These are phyloP conservation scores for Diplocarpon mali DNA, from an alignment of 2,329 filamentous ascomycete genomes.

Conservation along the genomic window DNA sequence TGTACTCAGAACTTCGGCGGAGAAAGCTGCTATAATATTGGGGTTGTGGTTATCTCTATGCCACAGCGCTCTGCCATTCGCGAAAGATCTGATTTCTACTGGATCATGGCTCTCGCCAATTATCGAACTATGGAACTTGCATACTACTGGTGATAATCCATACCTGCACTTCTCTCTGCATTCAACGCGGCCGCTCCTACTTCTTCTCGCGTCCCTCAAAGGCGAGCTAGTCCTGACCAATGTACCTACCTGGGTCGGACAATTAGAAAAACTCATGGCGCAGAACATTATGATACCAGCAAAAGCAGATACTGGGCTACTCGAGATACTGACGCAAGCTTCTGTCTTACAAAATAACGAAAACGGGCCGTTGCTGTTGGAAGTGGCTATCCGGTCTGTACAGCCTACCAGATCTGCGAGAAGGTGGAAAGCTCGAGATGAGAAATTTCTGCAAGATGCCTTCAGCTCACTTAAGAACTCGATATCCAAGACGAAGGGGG, in stretches of 20 bases:
- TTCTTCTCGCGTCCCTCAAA: conserved; percentile 18
- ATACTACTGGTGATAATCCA: conserved; percentile 13
- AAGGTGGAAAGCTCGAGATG: conserved; percentile 34
- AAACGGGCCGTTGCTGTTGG: conserved; percentile 34
- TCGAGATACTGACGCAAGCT: conserved; percentile 19
- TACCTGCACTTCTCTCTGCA: conserved; percentile 25
- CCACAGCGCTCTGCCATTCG: conserved; percentile 3
- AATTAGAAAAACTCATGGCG: conserved; percentile 26
- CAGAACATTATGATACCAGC: conserved; percentile 28
- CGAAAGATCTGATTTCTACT: background rate
- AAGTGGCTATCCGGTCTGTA: conserved; percentile 35
- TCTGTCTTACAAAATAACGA: conserved; percentile 23
- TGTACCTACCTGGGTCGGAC: conserved; percentile 11
- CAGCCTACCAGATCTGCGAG: conserved; percentile 33
- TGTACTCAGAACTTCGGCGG: conserved; percentile 21
- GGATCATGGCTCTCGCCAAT: conserved; percentile 22
- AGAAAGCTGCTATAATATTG: conserved; percentile 24
- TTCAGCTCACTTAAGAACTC: conserved; percentile 28
- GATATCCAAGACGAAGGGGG: conserved; percentile 14
- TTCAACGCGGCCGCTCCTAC: conserved; percentile 23
- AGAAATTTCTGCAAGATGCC: conserved; percentile 38
- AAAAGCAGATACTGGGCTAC: conserved; percentile 18
- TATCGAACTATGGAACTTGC: conserved; percentile 24
- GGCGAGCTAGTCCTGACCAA: background rate
- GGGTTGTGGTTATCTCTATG: conserved; percentile 26